Base-by-base conservation (phyloP, 1,139 yeast species). In the Arxiozyma heterogenica region DNA sequence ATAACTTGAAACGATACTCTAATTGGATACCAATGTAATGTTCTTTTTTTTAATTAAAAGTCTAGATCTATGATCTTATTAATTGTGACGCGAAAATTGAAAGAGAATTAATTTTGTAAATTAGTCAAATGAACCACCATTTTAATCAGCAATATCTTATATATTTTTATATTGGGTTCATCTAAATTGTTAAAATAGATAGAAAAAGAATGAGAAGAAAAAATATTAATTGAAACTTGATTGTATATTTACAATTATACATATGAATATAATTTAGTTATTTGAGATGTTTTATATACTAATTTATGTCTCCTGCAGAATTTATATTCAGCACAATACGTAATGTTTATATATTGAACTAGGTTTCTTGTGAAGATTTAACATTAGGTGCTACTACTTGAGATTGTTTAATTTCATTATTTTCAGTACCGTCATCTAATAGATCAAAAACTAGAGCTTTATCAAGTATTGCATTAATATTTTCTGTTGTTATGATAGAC, bases 371-470 rank as follows among this genome's bases (percentile, higher is more conserved):
- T 34, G 39, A 38, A 17, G 25, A 15, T 15, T 34, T 15, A 15
- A 34, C 34, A 12, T 49, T 22, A 20, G 59, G 59, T 23, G 58
- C 58, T 41, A 57, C 51, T 27, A 62, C 58, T 53, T 56, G 57
- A 15, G 65, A 62, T n/a, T 59, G 61, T 54, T 64, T 65, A 44
- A 61, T 54, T 49, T 61, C 64, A 41, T 59, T 61, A 47, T 64
- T 64, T 45, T 61, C 60, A 22, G 62, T 56, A 21, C 68, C 67
- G 45, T 66, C 69, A 50, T 65, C 68, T 38, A 66, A 55, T 54
- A 64, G 62, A 55, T 65, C 68, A 49, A 67, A 59, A 1, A 63
- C 59, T 20, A 67, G 55, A 25, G 63, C 58, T 45, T 60, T 61
- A 49, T 66, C 69, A n/a, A 66, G 58, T 15, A 60, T 59, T 44